Base-by-base conservation (phyloP, 1,139 yeast species). In the Trichomonascaceae sp. region DNA sequence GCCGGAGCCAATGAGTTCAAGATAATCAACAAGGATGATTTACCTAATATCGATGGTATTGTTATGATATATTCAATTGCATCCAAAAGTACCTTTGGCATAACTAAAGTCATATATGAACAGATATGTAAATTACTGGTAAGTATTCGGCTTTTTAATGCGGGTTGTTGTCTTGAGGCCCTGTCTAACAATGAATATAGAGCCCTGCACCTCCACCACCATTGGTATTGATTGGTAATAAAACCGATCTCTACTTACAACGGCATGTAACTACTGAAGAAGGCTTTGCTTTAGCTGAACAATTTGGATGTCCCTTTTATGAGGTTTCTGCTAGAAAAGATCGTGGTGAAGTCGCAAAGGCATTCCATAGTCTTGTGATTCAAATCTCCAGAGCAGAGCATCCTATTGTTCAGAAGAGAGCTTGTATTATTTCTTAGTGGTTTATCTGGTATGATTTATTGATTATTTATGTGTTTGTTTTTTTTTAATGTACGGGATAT, bases 1-100 rank as follows among this genome's bases (percentile, higher is more conserved):
- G 96, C 96, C 0, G 97, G 97, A 39, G 71, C 73, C 73, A 96
- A 89, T 70, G 96, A 89, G 73, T 87, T 84, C 67, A 81, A 88
- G 56, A 83, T 87, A 62, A 80, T 90, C 72, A 87, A 83, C 65
- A 90, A 87, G 68, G 86, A 86, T 63, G 87, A 87, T 58, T 73
- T 88, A 53, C 85, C 86, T 52, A 95, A 93, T 22, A 82, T 87
- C 49, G 95, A 88, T 66, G 97, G 96, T 1, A 87, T 87, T 67
- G 74, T 90, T 50, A 73, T 90, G 50, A 88, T 89, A 43, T 90
- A 88, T 71, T 85, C 93, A 51, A 90, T 90, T 51, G 83, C 90
- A 24, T 85, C 91, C 47, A 75, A 87, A 61, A 82, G 84, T 60
- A 84, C 95, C 32, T 88, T 90, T 70, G 95, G 87, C 57, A 77